A percentile compares a stretch with the other conserved stretches of the same genome.
Conservation (phyloP, 2,329 filamentous ascomycete species). For the Lachnellula hyalina region DNA sequence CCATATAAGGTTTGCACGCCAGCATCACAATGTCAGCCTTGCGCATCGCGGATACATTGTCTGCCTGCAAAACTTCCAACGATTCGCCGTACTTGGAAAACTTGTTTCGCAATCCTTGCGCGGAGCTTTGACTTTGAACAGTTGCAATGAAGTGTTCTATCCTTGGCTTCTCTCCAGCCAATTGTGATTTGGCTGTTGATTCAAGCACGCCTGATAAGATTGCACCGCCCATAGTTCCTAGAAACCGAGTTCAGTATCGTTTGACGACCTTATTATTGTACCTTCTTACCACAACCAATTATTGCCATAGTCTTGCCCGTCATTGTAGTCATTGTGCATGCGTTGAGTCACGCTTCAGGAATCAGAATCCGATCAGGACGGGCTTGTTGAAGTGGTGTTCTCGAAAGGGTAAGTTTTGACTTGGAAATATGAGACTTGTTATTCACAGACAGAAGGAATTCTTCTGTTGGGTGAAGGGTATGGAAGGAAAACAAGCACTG, state of each 20-base stretch:
- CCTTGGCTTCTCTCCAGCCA: constrained; percentile 12
- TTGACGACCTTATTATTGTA: not conserved
- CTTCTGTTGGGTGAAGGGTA: not conserved
- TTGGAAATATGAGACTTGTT: no score
- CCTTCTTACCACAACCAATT: constrained; percentile 20
- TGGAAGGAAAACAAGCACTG: not conserved
- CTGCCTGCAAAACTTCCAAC: constrained; percentile 33
- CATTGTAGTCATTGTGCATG: not conserved
- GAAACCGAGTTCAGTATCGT: not conserved
- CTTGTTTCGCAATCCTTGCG: constrained; percentile 29
- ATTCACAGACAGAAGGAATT: no score
- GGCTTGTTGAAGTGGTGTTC: no score
- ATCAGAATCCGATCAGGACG: no score
- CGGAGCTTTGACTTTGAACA: constrained; percentile 36
- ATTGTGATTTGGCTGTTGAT: constrained; percentile 12
- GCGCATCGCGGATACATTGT: constrained; percentile 64
- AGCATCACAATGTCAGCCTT: constrained; percentile 71
- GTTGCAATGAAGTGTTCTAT: constrained; percentile 37
- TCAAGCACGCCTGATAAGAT: constrained; percentile 25
- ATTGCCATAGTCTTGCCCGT: constrained; percentile 16
- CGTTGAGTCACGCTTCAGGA: not conserved
- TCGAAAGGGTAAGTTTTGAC: no score
- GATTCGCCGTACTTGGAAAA: constrained; percentile 28
- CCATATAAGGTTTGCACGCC: constrained; percentile 76
- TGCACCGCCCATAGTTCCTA: constrained; percentile 26